Evolutionary conservation across 768 basidiomycete genomes (phyloP).

Genomic region (Solioccasus polychromus): DNA sequence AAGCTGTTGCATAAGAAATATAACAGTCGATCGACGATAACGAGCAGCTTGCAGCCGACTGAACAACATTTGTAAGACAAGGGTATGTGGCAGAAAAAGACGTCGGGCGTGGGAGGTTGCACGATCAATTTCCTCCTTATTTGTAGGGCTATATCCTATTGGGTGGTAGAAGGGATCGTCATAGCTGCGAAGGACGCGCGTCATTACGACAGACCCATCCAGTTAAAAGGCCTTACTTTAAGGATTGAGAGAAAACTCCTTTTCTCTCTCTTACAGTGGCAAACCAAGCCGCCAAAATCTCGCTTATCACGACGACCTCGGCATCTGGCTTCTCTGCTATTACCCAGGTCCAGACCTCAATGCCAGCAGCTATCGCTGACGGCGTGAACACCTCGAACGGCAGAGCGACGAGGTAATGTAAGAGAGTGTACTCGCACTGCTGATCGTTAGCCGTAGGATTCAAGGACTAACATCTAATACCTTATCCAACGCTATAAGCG

Average conservation of each 20-base stretch:
- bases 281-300: slow-evolving; percentile 86
- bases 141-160: slow-evolving; percentile 86
- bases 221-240: slow-evolving; percentile 62
- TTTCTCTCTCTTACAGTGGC: slow-evolving; percentile 71
- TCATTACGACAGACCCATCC: slow-evolving; percentile 1
- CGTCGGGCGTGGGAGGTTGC: slow-evolving; percentile 66
- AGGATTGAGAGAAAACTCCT: slow-evolving; percentile 77
- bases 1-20: slow-evolving; percentile 82
- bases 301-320: slow-evolving; percentile 81
- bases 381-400: slow-evolving; percentile 92
- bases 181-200: slow-evolving; percentile 50
- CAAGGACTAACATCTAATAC: slow-evolving; percentile 35
- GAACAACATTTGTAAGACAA: slow-evolving; percentile 84
- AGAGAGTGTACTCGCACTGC: slow-evolving; percentile 80
- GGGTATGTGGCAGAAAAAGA: slow-evolving; percentile 76
- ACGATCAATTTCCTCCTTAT: slow-evolving; percentile 79
- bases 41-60: slow-evolving; percentile 93
- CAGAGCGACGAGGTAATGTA: slow-evolving; percentile 82
- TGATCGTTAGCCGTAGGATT: slow-evolving; percentile 3
- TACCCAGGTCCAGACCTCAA: slow-evolving; percentile 97
- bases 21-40: slow-evolving; percentile 80
- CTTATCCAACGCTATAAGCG: slow-evolving; percentile 65
- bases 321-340: slow-evolving; percentile 80
- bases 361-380: slow-evolving; percentile 77
- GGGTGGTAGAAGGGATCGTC: slow-evolving; percentile 85